phyloP scores from a whole-genome alignment of 2,329 filamentous ascomycete species.

The Neurospora crassa region DNA sequence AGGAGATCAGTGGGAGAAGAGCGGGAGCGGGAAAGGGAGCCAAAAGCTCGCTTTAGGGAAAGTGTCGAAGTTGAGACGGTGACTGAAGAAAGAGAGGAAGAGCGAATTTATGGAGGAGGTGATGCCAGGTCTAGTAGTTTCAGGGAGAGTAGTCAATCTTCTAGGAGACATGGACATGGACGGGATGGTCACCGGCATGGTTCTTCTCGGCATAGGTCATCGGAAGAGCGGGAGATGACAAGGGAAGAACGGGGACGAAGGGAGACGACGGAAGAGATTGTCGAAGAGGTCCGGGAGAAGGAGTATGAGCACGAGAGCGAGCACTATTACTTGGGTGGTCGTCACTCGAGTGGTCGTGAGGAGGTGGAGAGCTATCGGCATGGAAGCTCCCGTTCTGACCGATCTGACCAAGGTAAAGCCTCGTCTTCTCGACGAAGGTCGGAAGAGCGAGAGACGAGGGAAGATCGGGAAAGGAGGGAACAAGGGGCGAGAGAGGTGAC shows the following conservation, averaged over 20 bases:
- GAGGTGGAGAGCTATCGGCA: not conserved
- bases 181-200: not conserved
- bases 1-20: not conserved
- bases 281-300: not conserved
- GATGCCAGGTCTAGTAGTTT: not conserved
- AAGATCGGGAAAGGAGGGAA: not conserved
- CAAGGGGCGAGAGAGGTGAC: not conserved
- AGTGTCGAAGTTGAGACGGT: not conserved
- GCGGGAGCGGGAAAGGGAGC: not conserved
- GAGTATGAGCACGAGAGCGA: constrained; percentile 1
- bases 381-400: not conserved
- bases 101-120: not conserved
- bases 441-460: not conserved
- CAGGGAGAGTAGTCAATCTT: not conserved
- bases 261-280: not conserved
- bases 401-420: constrained; percentile 1
- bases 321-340: not conserved
- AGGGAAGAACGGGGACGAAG: not conserved
- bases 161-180: not conserved
- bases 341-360: not conserved
- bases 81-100: not conserved
- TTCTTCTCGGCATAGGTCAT: not conserved
- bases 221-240: not conserved
- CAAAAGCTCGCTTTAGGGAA: not conserved
- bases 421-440: not conserved